Evolutionary conservation across 1,284 basidiomycete genomes (phyloP), one percentile per base, ranked within the genome.

Genomic region (Pascua guehoae): DNA sequence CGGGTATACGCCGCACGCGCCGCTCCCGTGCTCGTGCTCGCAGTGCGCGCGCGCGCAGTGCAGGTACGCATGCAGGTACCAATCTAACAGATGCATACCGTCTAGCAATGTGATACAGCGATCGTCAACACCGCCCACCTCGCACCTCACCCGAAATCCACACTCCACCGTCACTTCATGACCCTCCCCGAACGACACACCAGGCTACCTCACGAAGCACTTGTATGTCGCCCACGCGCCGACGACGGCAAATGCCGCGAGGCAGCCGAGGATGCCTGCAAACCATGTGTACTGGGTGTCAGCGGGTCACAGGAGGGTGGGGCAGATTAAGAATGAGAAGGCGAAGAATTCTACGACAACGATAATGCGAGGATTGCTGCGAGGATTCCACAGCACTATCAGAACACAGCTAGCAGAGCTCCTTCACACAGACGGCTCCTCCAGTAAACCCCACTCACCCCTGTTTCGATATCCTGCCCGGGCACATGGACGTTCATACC

Each of bases 231-330:
- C 84, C 74, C 87, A 92, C 8, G 88, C 89, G 4, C 89, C 89
- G 41, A 92, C 74, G 41, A 88, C 57, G 3, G 89, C 91, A 72
- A 95, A 90, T 0, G 84, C 84, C 1, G 85, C 84, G 0, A 95
- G 82, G 46, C 80, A 82, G 0, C 84, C 88, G 16, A 95, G 84
- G 63, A 95, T 94, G n/a, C 86, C 85, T 18, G 82, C 78, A 72
- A 95, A 96, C 92, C 92, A 95, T 12, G 80, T 77, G 18, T 51
- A 49, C 16, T 53, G 47, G 24, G 41, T 12, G n/a, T 54, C 43
- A 51, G 38, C 38, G 24, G 24, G 24, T 32, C 24, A n/a, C 24
- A 32, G 24, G 7, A 4, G 4, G 24, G 24, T 32, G 24, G 24
- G n/a, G n/a, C n/a, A n/a, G n/a, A n/a, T n/a, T n/a, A n/a, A n/a